Evolutionary conservation across 192 early-diverging fungal species (phyloP).

Genomic region (Backusella macrospora): DNA sequence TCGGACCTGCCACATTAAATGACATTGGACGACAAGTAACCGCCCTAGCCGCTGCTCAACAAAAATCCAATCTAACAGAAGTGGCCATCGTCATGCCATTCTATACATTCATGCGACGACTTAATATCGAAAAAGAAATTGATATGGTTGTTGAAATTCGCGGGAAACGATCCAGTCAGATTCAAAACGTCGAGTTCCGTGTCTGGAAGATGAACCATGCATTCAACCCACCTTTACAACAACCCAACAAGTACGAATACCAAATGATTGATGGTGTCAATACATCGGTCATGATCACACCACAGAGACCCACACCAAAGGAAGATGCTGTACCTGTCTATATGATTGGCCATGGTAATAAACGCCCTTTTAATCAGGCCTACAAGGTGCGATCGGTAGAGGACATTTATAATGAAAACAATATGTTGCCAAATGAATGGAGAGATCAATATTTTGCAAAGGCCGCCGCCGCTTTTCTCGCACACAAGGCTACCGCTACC

Average conservation of each 20-base stretch:
- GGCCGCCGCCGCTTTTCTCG: conserved; percentile 54
- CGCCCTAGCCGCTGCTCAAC: conserved; percentile 50
- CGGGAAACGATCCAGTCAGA: conserved; percentile 31
- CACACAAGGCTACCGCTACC: conserved; percentile 43
- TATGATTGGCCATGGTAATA: conserved; percentile 54
- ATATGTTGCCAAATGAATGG: conserved; percentile 55
- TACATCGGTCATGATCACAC: background rate
- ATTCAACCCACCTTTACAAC: conserved; percentile 24
- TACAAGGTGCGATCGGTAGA: conserved; percentile 40
- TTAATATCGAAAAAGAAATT: conserved; percentile 28
- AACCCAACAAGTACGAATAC: conserved; percentile 20
- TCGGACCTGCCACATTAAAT: conserved; percentile 52
- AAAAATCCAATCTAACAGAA: conserved; percentile 36
- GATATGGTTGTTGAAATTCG: conserved; percentile 48
- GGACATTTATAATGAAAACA: conserved; percentile 49
- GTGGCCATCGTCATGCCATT: conserved; percentile 58
- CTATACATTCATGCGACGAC: conserved; percentile 50
- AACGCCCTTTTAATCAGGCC: conserved; percentile 51
- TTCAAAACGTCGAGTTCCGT: conserved; percentile 41
- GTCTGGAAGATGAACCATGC: conserved; percentile 42
- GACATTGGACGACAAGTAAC: conserved; percentile 57
- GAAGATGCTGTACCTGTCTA: conserved; percentile 43
- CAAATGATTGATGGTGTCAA: conserved; percentile 14
- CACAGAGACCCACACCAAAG: background rate
- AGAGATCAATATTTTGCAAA: conserved; percentile 61